These are phyloP conservation scores for Chenopodium quinoa DNA, from an alignment of 148 eudicot genomes.

Conservation along the genomic window DNA sequence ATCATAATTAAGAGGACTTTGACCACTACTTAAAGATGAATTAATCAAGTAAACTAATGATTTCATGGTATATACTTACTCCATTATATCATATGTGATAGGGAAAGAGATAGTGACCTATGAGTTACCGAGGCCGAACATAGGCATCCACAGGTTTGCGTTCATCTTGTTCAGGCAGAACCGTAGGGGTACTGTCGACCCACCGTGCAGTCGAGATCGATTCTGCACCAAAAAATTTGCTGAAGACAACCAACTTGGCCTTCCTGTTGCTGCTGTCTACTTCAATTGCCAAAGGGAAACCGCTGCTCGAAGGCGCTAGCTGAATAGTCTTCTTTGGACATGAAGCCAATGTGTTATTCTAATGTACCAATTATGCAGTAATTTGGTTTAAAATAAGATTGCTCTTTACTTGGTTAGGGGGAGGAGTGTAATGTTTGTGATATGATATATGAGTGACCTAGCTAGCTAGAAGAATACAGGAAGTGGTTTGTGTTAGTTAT, in stretches of 20 bases:
- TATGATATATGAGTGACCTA: background rate
- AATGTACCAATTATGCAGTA: slow-evolving; percentile 2
- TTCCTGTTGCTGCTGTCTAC: slow-evolving; percentile 79
- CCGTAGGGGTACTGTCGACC: slow-evolving; percentile 36
- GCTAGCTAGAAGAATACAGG: background rate
- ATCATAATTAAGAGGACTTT: background rate
- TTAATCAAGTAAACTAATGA: background rate
- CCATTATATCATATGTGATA: slow-evolving; percentile 11
- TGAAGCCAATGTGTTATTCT: no score
- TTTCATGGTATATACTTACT: background rate
- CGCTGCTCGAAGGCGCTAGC: slow-evolving; percentile 64
- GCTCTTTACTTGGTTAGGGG: background rate
- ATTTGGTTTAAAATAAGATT: background rate
- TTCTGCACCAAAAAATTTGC: slow-evolving; percentile 64
- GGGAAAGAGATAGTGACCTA: slow-evolving; percentile 78
- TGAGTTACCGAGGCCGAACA: slow-evolving; percentile 83
- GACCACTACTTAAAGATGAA: background rate
- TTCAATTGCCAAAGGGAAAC: slow-evolving; percentile 86
- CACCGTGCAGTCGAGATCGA: slow-evolving; percentile 54
- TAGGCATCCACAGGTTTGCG: slow-evolving; percentile 92
- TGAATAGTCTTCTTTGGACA: background rate
- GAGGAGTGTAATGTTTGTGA: no score
- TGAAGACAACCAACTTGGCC: slow-evolving; percentile 52
- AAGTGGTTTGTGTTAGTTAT: background rate
- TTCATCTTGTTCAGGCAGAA: slow-evolving; percentile 76